Base-by-base conservation (phyloP, 805 yeast genomes). In the Lachancea cidri region DNA sequence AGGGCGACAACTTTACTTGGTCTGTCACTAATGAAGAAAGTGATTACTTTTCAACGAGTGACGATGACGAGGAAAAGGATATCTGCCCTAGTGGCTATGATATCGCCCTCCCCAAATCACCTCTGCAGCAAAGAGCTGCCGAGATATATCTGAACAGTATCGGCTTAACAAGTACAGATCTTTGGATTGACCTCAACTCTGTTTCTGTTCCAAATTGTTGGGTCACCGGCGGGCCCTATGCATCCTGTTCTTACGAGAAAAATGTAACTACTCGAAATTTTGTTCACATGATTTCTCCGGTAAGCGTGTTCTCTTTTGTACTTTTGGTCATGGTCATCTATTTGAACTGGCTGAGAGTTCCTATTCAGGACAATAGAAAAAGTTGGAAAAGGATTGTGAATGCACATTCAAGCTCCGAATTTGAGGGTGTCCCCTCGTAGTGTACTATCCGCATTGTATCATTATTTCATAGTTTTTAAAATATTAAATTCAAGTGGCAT, bases 381-480 rank as follows among this genome's bases (percentile, higher is more conserved):
- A 71, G 79, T 44, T 80, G 91, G 81, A 76, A 73, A 51, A 72
- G 70, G 38, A 56, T 81, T 5, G 60, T 74, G 27, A 76, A 76
- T 37, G 76, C 77, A 48, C 72, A 72, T 43, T 68, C 79, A 24
- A 76, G 77, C 47, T 65, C 77, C 36, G 93, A 84, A 44, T 79
- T 76, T 50, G 96, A 89, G 60, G 96, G 96, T 4, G 91, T 86
- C 6, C 96, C 97, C 9, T 77, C 87, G 2, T 87, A 56, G n/a
- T n/a, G n/a, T n/a, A 55, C 22, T 17, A 17, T 31, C 17, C 17
- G 33, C 33, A 38, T 32, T 14, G 27, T 22, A 22, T 7, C 11
- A 22, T 7, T 22, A 22, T 22, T 22, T 22, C 7, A 22, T 7
- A 22, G 11, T 22, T 22, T 7, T 7, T 7, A 22, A 22, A 22